Evolutionary conservation across 2,329 filamentous ascomycete genomes (phyloP).

Genomic region (Calycina herbarum): DNA sequence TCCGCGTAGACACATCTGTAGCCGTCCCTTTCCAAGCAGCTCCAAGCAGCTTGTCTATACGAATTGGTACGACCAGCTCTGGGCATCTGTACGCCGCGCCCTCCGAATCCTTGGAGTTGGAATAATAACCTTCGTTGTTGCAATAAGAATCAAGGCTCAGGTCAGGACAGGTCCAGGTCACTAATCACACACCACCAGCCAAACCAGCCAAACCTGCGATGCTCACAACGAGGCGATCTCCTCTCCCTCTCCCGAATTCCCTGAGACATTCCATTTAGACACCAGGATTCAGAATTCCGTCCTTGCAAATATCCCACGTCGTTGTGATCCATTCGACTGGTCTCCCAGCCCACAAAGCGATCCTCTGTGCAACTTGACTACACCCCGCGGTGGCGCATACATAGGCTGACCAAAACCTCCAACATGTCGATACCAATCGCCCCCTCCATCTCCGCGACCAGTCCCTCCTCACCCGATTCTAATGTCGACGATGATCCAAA

Average conservation of each 20-base stretch:
- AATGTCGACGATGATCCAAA: constrained; percentile 32
- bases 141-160: background rate
- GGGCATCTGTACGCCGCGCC: constrained; percentile 1
- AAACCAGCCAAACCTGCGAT: background rate
- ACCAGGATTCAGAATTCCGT: background rate
- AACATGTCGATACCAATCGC: constrained; percentile 23
- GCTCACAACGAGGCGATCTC: background rate
- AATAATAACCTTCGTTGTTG: background rate
- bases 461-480: constrained; percentile 32
- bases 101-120: background rate
- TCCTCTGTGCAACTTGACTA: background rate
- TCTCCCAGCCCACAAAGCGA: background rate
- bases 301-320: background rate
- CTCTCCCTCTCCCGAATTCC: background rate
- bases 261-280: background rate
- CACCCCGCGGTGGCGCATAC: background rate
- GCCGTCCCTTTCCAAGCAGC: background rate
- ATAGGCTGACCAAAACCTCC: background rate
- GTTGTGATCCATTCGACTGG: background rate
- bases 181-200: background rate
- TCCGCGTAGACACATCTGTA: background rate
- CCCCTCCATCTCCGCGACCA: constrained; percentile 21
- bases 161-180: background rate
- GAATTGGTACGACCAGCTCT: background rate
- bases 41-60: background rate